Evolutionary conservation across 2,329 filamentous ascomycete species (phyloP), one percentile per base, ranked within the genome.

Genomic region (Pseudogymnoascus sp.): DNA sequence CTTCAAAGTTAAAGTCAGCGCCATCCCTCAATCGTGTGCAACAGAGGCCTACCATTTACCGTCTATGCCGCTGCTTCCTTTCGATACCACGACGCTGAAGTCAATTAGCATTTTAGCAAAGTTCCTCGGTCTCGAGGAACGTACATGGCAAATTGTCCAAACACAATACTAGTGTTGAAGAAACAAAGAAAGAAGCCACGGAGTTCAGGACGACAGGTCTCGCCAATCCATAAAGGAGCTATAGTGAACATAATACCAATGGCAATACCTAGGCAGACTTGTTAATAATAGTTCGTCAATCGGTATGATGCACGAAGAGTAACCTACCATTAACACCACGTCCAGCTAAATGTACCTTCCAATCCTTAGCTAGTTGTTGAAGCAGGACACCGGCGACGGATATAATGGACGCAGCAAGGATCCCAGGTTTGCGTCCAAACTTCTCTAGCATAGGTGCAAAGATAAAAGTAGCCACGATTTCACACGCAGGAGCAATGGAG

Each of bases 161-260:
- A 67, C n/a, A 76, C 73, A 61, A 76, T 76, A 37, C 69, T 72
- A 6, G 70, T 71, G 64, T 76, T 76, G 65, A 72, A 71, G 65
- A 76, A 70, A 65, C 74, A 76, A 12, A 76, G 73, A 61, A 72
- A 76, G 61, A 75, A 73, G 3, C 75, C 75, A 7, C 75, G 69
- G 6, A 76, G 69, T 49, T 76, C 75, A 0, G 74, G 74, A 0
- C 74, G 69, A 40, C 68, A 71, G 6, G 66, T 75, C 65, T 76
- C 75, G 12, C 74, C 74, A 60, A 76, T 76, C 73, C 73, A 76
- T 11, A 76, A 64, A 1, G 75, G 75, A 5, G 74, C 71, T 16
- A 75, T 72, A 1, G 71, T 71, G 61, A 74, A 75, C 65, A 75
- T 72, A 1, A 75, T 72, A 7, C 75, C 74, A 49, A 75, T 72